A percentile compares a stretch with the other conserved stretches of the same genome.
phyloP scores from a whole-genome alignment of 2,329 filamentous ascomycete genomes.

The Verticillium dahliae region DNA sequence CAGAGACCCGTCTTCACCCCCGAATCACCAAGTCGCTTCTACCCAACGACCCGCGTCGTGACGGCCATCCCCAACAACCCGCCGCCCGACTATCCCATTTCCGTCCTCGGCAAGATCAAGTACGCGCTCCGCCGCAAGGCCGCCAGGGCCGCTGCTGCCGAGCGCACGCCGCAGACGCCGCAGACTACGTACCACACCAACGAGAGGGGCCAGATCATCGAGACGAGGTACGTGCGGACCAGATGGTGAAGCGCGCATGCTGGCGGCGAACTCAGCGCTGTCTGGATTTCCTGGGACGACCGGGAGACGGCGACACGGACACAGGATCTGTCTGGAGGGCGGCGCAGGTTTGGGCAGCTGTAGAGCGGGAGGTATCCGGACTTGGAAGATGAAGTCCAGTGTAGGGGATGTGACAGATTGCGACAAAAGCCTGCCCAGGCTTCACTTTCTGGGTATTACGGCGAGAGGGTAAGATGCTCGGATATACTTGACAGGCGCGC shows the following conservation, averaged over 20 bases:
- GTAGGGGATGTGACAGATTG: too few relatives aligned
- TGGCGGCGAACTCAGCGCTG: background rate
- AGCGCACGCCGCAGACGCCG: background rate
- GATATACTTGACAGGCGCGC: too few relatives aligned
- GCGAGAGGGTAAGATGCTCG: too few relatives aligned
- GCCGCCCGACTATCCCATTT: background rate
- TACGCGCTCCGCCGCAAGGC: background rate
- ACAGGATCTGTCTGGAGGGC: too few relatives aligned
- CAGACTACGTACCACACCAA: background rate
- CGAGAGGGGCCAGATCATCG: background rate
- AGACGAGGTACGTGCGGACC: background rate
- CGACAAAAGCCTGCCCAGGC: too few relatives aligned
- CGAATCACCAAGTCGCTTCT: background rate
- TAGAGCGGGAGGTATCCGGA: too few relatives aligned
- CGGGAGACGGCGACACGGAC: too few relatives aligned
- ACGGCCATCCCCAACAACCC: background rate
- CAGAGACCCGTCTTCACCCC: background rate
- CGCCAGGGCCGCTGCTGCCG: background rate
- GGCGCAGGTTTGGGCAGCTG: too few relatives aligned
- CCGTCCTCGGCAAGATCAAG: background rate
- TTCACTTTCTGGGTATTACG: too few relatives aligned
- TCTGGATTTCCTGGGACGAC: background rate
- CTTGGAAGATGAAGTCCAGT: too few relatives aligned
- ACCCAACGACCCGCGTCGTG: background rate
- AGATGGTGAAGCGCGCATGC: background rate